Evolutionary conservation across 116 monocot species (phyloP), one percentile per base, ranked within the genome.

Genomic region (Posidonia oceanica): DNA sequence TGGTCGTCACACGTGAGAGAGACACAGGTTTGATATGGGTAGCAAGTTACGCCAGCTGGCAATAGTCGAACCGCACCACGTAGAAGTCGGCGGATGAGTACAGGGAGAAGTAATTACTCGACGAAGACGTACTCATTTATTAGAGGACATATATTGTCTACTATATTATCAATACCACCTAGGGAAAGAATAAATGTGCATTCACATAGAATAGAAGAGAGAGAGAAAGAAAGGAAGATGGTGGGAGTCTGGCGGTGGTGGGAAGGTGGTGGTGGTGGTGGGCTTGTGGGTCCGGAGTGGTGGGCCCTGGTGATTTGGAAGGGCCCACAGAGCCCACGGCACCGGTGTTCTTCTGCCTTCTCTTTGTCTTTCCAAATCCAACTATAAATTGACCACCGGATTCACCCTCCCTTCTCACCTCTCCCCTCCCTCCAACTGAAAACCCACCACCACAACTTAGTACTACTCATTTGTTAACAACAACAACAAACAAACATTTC

Each of bases 381-480:
- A 48, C 23, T 67, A 67, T 67, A 67, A 67, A 67, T 67, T 67
- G 51, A 52, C 52, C 67, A 67, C 67, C 51, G 11, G 15, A 51
- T 21, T 20, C 39, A 22, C 11, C 14, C 52, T 67, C 20, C 21
- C 52, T 52, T 8, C 3, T 29, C 67, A 23, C 67, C 11, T n/a
- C 3, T 14, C 3, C 52, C 4, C 67, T 23, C 38, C 52, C 22
- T 52, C 48, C 48, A 48, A 48, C 48, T 12, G 48, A 48, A 48
- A 48, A 48, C 48, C 48, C 48, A 48, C 8, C 48, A 48, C 48
- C 5, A 48, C 48, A n/a, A n/a, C n/a, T n/a, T 12, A 0, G 11
- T 48, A 48, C 48, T 10, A 48, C 48, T 10, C 42, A 42, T 42
- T 42, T 42, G 3, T 42, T 12, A 12, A 1, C 48, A 0, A 17